phyloP scores from a whole-genome alignment of 805 yeast species.

The Candida xyloterini region DNA sequence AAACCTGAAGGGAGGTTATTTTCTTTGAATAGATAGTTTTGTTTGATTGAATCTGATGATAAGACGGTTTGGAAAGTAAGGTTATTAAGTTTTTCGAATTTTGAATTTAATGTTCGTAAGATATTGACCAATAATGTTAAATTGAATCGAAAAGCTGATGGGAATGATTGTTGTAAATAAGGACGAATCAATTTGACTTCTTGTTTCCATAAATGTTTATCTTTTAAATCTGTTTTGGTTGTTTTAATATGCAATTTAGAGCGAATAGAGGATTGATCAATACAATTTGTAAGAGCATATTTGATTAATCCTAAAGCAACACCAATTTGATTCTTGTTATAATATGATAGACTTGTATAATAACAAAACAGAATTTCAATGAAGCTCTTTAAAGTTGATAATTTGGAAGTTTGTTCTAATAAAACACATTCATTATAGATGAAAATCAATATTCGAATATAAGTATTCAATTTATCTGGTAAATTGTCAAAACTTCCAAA shows the following conservation, averaged over 20 bases:
- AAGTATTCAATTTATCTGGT: slow-evolving; percentile 22
- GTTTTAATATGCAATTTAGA: slow-evolving; percentile 23
- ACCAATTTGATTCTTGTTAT: slow-evolving; percentile 25
- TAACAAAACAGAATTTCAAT: slow-evolving; percentile 26
- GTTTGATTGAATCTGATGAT: slow-evolving; percentile 14
- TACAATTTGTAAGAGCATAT: slow-evolving; percentile 23
- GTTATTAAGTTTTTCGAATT: slow-evolving; percentile 25
- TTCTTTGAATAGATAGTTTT: slow-evolving; percentile 18
- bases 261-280: slow-evolving; percentile 27
- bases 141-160: slow-evolving; percentile 19
- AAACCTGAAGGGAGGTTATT: slow-evolving; percentile 25
- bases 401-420: slow-evolving; percentile 5
- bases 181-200: slow-evolving; percentile 17
- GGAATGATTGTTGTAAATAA: slow-evolving; percentile 14
- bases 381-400: slow-evolving; percentile 7
- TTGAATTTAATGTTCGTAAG: slow-evolving; percentile 21
- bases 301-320: slow-evolving; percentile 26
- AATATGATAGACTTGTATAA: slow-evolving; percentile 25
- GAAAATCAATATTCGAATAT: slow-evolving; percentile 22
- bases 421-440: slow-evolving; percentile 22
- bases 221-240: slow-evolving; percentile 16
- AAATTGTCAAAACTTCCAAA: slow-evolving; percentile 27
- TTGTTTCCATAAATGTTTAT: slow-evolving; percentile 21
- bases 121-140: slow-evolving; percentile 17
- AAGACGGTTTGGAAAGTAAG: slow-evolving; percentile 21